phyloP scores from a whole-genome alignment of 129 eudicot species.

The Flaveria ramosissima region DNA sequence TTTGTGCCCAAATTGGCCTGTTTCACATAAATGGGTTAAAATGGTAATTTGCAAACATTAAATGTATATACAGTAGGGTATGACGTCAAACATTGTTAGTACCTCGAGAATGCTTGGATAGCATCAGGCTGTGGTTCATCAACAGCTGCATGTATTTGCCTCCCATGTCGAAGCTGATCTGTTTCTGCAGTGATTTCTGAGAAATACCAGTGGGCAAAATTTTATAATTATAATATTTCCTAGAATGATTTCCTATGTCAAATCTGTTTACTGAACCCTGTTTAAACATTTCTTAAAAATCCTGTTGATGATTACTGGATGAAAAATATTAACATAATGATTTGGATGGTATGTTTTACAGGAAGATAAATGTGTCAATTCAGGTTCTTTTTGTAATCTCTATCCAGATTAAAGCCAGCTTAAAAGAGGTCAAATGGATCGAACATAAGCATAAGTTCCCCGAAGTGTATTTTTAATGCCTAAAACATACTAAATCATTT shows the following conservation, averaged over 20 bases:
- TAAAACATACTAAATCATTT: neutral
- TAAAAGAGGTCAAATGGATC: slow-evolving; percentile 6
- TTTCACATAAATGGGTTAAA: neutral
- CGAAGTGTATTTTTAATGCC: neutral
- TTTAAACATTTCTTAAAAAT: slow-evolving; percentile 1
- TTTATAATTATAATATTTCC: neutral
- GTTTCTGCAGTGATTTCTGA: slow-evolving; percentile 71
- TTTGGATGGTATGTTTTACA: neutral
- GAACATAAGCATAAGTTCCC: neutral
- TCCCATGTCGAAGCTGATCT: slow-evolving; percentile 63
- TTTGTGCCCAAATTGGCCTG: neutral
- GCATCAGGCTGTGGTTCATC: slow-evolving; percentile 60
- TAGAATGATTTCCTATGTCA: neutral
- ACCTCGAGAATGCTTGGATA: slow-evolving; percentile 69
- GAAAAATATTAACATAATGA: neutral
- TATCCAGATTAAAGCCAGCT: neutral
- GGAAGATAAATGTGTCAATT: neutral
- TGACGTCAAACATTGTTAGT: neutral
- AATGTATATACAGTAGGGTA: too few species aligned
- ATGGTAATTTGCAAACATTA: slow-evolving; percentile 11
- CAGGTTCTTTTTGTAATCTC: neutral
- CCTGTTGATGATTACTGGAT: slow-evolving; percentile 1
- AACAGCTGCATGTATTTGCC: slow-evolving; percentile 65
- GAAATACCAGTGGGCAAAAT: slow-evolving; percentile 12
- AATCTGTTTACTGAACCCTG: neutral